Evolutionary conservation across 768 basidiomycete genomes (phyloP).

Genomic region (Mycena rebaudengoi): DNA sequence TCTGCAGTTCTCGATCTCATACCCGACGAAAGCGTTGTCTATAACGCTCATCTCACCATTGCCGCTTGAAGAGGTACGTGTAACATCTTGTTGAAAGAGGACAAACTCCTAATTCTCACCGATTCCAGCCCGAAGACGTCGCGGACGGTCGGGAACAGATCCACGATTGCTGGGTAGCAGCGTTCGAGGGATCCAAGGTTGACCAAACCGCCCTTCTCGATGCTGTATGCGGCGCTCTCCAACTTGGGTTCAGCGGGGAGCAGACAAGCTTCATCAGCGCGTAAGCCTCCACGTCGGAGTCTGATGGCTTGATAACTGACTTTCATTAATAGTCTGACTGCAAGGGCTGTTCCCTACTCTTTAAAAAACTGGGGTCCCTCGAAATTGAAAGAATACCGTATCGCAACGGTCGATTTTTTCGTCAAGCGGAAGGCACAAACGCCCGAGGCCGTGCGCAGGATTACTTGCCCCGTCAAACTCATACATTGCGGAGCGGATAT

Average conservation of each 20-base stretch:
- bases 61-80: conserved; percentile 41
- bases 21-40: conserved; percentile 42
- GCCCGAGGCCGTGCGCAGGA: conserved; percentile 22
- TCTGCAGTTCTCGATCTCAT: conserved; percentile 40
- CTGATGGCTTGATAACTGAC: neutral
- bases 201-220: conserved; percentile 23
- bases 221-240: conserved; percentile 22
- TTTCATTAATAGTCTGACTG: conserved; percentile 9
- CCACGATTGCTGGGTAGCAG: conserved; percentile 32
- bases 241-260: conserved; percentile 25
- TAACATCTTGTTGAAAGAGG: neutral
- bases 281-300: neutral
- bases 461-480: conserved; percentile 32
- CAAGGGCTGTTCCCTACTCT: conserved; percentile 14
- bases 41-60: conserved; percentile 48
- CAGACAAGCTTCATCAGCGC: conserved; percentile 22
- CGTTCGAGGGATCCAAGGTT: conserved; percentile 25
- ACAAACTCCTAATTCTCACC: neutral
- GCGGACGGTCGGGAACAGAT: conserved; percentile 38
- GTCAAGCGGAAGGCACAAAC: conserved; percentile 20
- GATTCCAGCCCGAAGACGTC: conserved; percentile 37
- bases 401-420: conserved; percentile 29
- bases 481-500: conserved; percentile 37
- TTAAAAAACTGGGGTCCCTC: conserved; percentile 25
- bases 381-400: conserved; percentile 5